Evolutionary conservation across 768 basidiomycete species (phyloP).

Genomic region (Phylloporus arenicola): DNA sequence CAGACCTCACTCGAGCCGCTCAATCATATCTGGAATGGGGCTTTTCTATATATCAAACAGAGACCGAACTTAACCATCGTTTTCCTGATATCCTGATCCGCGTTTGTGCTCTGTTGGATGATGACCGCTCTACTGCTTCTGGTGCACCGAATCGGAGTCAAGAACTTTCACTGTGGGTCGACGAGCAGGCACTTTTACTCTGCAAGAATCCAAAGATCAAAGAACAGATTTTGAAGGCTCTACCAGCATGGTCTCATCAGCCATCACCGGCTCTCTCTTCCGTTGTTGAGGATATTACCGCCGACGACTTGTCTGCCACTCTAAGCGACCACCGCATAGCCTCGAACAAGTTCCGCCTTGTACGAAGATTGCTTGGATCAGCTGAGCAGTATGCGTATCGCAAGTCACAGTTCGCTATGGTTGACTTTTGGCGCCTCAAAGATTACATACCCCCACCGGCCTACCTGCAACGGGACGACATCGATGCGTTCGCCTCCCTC

Average conservation of each 20-base stretch:
- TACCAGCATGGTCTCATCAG: slow-evolving; percentile 73
- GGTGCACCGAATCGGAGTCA: slow-evolving; percentile 33
- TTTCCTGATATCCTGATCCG: slow-evolving; percentile 66
- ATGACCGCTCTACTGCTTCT: slow-evolving; percentile 39
- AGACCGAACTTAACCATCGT: slow-evolving; percentile 40
- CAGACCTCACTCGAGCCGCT: slow-evolving; percentile 60
- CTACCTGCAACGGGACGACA: slow-evolving; percentile 59
- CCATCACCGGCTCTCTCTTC: slow-evolving; percentile 44
- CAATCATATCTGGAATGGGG: slow-evolving; percentile 81
- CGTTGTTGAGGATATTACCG: slow-evolving; percentile 41
- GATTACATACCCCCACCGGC: slow-evolving; percentile 57
- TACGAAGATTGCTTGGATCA: slow-evolving; percentile 55
- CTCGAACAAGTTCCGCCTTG: slow-evolving; percentile 74
- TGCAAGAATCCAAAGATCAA: slow-evolving; percentile 35
- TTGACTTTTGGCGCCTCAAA: slow-evolving; percentile 83
- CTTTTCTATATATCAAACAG: slow-evolving; percentile 46
- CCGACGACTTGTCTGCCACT: slow-evolving; percentile 45
- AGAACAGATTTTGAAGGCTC: slow-evolving; percentile 46
- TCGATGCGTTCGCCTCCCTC: slow-evolving; percentile 66
- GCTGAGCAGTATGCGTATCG: slow-evolving; percentile 36
- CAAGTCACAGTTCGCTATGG: slow-evolving; percentile 44
- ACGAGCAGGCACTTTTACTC: slow-evolving; percentile 44
- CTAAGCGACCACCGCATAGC: slow-evolving; percentile 56
- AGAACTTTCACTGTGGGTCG: slow-evolving; percentile 61
- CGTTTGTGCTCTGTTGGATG: slow-evolving; percentile 57